Conservation (phyloP, 2,329 filamentous ascomycete species). For the Ophiosphaerella narmari region DNA sequence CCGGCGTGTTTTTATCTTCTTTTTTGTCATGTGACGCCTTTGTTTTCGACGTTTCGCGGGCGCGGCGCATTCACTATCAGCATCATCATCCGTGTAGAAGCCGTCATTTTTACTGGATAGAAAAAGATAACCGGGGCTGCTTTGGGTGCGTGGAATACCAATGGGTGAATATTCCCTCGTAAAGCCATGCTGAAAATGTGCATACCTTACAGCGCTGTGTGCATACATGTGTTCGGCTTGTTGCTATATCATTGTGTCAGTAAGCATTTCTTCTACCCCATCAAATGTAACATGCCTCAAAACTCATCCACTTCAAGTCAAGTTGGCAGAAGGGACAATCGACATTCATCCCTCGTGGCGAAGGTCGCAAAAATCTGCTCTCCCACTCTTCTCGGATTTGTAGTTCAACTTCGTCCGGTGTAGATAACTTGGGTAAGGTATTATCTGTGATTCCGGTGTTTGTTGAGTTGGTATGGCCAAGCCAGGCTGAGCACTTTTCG, state of each 20-base stretch:
- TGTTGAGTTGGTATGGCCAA: background rate
- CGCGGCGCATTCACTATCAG: background rate
- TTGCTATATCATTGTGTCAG: background rate
- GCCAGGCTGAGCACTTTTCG: background rate
- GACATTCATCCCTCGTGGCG: background rate
- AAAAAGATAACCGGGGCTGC: background rate
- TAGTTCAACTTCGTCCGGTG: conserved; percentile 1
- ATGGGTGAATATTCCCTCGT: background rate
- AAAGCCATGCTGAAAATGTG: background rate
- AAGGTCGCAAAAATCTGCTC: conserved; percentile 8
- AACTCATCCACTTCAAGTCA: background rate
- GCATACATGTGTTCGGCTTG: conserved; percentile 1
- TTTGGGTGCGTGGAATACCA: background rate
- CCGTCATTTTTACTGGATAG: background rate
- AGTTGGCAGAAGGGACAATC: conserved; percentile 2
- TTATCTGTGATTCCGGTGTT: background rate
- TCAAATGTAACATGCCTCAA: background rate
- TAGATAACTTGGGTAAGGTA: background rate
- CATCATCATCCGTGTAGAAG: background rate
- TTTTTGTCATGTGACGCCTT: background rate
- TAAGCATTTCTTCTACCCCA: background rate
- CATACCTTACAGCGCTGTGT: background rate
- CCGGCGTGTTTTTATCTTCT: background rate
- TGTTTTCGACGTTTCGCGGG: background rate
- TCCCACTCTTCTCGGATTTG: conserved; percentile 13